Conservation (phyloP, 371 early-diverging fungal species). For the Fennellomyces sp. region DNA sequence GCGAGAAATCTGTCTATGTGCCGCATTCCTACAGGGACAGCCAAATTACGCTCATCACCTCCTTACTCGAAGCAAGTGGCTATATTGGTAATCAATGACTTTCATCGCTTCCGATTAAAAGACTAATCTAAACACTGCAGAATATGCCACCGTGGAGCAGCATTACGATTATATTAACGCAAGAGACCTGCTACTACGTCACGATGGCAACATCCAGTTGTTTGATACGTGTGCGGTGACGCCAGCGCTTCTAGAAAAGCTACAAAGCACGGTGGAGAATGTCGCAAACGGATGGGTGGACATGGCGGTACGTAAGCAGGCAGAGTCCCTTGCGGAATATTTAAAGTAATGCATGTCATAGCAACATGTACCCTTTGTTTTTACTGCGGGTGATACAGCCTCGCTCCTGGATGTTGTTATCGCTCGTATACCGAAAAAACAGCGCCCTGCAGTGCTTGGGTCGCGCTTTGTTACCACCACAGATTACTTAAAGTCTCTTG, state of each 20-base stretch:
- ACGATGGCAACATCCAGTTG: constrained; percentile 17
- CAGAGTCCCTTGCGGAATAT: no score
- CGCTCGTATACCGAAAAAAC: constrained; percentile 2
- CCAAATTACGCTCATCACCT: constrained; percentile 20
- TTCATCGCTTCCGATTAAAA: background rate
- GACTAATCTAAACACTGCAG: constrained; percentile 8
- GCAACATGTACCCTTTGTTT: constrained; percentile 20
- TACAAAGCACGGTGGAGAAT: constrained; percentile 11
- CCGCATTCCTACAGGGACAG: constrained; percentile 29
- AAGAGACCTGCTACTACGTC: constrained; percentile 22
- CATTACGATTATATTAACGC: constrained; percentile 17
- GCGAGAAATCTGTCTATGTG: constrained; percentile 24
- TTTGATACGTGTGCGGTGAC: constrained; percentile 30
- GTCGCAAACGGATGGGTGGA: constrained; percentile 15
- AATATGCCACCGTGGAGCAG: constrained; percentile 26
- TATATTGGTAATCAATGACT: constrained; percentile 27
- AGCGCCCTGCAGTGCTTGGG: constrained; percentile 10
- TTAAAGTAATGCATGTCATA: background rate
- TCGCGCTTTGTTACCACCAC: constrained; percentile 13
- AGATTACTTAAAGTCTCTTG: constrained; percentile 8
- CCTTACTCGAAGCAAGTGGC: constrained; percentile 22
- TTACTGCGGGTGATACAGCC: constrained; percentile 13
- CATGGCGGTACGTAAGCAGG: constrained; percentile 12
- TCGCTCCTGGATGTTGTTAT: constrained; percentile 12
- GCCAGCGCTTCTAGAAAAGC: background rate